phyloP scores from a whole-genome alignment of 495 filamentous ascomycete genomes.

The Friedmanniomyces simplex region DNA sequence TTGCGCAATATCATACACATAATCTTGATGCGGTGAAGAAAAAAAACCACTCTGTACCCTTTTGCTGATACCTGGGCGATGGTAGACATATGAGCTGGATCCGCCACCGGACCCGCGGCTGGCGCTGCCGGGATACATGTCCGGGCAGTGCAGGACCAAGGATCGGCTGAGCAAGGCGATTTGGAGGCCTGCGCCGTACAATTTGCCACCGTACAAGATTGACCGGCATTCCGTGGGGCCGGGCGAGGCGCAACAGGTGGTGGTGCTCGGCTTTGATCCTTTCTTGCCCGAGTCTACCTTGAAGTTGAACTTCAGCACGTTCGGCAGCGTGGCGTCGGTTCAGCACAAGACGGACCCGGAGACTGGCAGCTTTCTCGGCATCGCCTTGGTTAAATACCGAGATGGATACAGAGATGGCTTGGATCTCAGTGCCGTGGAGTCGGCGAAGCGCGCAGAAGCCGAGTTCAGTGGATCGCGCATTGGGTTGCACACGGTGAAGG shows the following conservation, averaged over 20 bases:
- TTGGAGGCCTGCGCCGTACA: slow-evolving; percentile 67
- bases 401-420: slow-evolving; percentile 40
- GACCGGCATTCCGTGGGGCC: slow-evolving; percentile 78
- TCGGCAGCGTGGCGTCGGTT: slow-evolving; percentile 79
- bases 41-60: slow-evolving; percentile 25
- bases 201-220: slow-evolving; percentile 63
- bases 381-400: slow-evolving; percentile 81
- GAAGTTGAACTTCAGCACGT: slow-evolving; percentile 68
- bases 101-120: slow-evolving; percentile 69
- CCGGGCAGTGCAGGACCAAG: slow-evolving; percentile 30
- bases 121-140: slow-evolving; percentile 48
- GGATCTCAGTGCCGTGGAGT: slow-evolving; percentile 46
- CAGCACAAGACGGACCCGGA: slow-evolving; percentile 86
- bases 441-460: slow-evolving; percentile 67
- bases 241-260: slow-evolving; percentile 77
- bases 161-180: slow-evolving; percentile 56
- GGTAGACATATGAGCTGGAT: slow-evolving; percentile 47
- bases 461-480: slow-evolving; percentile 59
- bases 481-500: slow-evolving; percentile 60
- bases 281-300: slow-evolving; percentile 64
- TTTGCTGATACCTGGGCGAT: slow-evolving; percentile 19
- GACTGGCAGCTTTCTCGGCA: slow-evolving; percentile 83
- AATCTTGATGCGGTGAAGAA: slow-evolving; percentile 7
- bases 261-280: slow-evolving; percentile 89
- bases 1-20: slow-evolving; percentile 22